Base-by-base conservation (phyloP, 2,329 filamentous ascomycete species). In the Penicillium sp. region DNA sequence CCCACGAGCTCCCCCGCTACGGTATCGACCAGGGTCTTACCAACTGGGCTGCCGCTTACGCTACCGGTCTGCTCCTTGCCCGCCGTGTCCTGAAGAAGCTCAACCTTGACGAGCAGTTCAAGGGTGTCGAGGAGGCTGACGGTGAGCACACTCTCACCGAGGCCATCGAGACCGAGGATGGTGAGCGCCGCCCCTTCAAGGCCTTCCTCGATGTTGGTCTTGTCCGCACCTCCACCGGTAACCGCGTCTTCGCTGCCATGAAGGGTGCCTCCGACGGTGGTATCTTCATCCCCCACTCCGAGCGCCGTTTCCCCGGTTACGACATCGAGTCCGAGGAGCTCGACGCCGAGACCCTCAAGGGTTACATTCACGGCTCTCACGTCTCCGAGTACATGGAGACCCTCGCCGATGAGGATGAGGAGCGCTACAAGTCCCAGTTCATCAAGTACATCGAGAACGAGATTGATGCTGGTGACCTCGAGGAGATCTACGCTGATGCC, bases 361-460 rank as follows among this genome's bases (percentile, higher is more conserved):
- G 92, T 85, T 99, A 99, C 89, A 99, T 99, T 85, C 93, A 90
- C 80, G 94, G 85, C 75, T 93, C 94, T 61, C 94, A 99, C 86
- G 90, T 99, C 65, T 92, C 93, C 69, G 94, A 99, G 87, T 99
- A 99, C 88, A 99, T 99, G 94, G 94, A 99, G 88, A 94, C 89
- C 57, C 90, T 99, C 65, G 94, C 94, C 80, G 94, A 99, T 73
- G 94, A 99, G 77, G 94, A 99, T 76, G 94, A 99, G 89, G 94
- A 99, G 87, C 92, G 94, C 77, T 99, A 91, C 90, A 93, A 93
- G 86, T 87, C 86, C 71, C 94, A 99, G 85, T 99, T 99, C 89
- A 83, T 87, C 79, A 88, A 94, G 81, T 99, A 99, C 86, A 89
- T 96, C 68, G 93, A 99, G 66, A 91, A 96, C 75, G 94, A 96